These are phyloP conservation scores for Heliamphora pulchella DNA, from an alignment of 179 eudicot genomes.

Conservation along the genomic window DNA sequence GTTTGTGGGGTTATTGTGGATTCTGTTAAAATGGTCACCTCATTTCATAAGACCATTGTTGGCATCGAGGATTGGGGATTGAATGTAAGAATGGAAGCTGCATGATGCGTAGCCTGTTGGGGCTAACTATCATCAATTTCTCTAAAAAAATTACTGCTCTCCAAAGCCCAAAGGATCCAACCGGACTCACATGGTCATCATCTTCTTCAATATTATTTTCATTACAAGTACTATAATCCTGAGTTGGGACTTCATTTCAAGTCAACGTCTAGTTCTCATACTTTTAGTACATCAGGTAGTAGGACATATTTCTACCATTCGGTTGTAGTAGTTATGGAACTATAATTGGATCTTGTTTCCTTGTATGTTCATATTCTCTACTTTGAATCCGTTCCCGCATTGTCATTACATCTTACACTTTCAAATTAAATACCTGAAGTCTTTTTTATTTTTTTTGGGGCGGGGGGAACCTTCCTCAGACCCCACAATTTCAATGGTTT, in stretches of 20 bases:
- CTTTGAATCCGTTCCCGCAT: too few species aligned
- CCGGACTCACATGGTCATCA: background rate
- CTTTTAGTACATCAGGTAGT: too few species aligned
- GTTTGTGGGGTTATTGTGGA: background rate
- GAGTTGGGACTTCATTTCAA: background rate
- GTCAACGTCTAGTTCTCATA: background rate
- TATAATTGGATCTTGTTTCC: background rate
- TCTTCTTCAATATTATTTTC: background rate
- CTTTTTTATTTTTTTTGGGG: too few species aligned
- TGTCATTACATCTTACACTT: too few species aligned
- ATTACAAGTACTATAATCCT: background rate
- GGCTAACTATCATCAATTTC: background rate
- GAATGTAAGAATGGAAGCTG: background rate
- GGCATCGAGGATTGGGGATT: background rate
- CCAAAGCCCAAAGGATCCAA: background rate
- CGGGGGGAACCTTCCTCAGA: too few species aligned
- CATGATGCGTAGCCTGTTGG: background rate
- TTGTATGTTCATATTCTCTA: too few species aligned
- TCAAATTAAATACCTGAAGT: too few species aligned
- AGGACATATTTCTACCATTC: background rate
- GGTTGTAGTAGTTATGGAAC: background rate
- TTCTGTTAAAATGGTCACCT: background rate
- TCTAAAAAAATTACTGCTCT: background rate
- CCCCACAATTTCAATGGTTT: too few species aligned
- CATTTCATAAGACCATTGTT: background rate